Percentiles rank a stretch among this genome's conserved stretches.
Evolutionary conservation across 768 basidiomycete genomes (phyloP).

Genomic region (Pleurotus platypus): DNA sequence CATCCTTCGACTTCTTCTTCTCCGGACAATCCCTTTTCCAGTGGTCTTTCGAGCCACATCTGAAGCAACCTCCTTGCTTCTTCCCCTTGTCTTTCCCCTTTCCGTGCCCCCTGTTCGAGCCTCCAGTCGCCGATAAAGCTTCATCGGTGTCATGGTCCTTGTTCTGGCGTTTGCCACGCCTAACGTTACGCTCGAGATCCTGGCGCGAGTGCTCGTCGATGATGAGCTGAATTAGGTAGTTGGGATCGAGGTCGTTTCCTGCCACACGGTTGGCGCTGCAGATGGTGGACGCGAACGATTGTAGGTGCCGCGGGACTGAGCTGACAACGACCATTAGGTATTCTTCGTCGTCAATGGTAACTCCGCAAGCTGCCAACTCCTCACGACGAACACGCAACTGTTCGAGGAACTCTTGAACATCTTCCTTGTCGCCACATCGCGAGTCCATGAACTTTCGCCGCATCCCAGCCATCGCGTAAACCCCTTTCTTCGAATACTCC

Average conservation of each 20-base stretch:
- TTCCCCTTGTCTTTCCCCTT: not conserved
- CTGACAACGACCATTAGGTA: conserved; percentile 7
- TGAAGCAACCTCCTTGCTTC: conserved; percentile 16
- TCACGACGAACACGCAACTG: not conserved
- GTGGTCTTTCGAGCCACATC: conserved; percentile 24
- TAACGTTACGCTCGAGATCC: too few species aligned
- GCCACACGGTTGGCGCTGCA: too few species aligned
- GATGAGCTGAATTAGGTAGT: not conserved
- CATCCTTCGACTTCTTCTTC: not conserved
- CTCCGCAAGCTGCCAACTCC: not conserved
- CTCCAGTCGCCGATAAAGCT: not conserved
- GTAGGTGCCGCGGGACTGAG: not conserved
- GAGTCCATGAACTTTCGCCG: not conserved
- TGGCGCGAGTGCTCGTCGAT: not conserved
- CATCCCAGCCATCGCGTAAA: not conserved
- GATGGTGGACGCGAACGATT: not conserved
- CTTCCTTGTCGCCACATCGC: not conserved
- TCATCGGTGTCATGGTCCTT: not conserved
- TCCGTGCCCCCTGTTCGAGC: not conserved
- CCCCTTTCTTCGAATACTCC: not conserved
- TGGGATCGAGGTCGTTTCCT: too few species aligned
- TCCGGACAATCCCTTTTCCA: conserved; percentile 13
- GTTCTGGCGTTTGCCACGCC: too few species aligned
- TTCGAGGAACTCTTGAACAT: conserved; percentile 11
- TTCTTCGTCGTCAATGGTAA: conserved; percentile 3